These are phyloP conservation scores for Closterium sp. DNA, from an alignment of 139 green algal genomes.

Conservation along the genomic window DNA sequence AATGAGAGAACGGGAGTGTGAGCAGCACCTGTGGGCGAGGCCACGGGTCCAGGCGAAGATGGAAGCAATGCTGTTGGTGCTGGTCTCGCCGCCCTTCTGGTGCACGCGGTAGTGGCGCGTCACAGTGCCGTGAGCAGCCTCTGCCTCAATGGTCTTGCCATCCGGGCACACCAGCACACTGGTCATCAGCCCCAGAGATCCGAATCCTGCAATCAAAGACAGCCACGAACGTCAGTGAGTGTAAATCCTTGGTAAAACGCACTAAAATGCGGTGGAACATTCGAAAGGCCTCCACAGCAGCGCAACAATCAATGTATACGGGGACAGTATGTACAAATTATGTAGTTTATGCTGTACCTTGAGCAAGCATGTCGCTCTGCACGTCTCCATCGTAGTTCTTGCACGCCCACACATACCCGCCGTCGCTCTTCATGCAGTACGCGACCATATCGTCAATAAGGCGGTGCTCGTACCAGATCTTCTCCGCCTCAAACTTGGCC, in stretches of 20 bases:
- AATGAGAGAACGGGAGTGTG: neutral
- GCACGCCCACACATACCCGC: constrained; percentile 96
- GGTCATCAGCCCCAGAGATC: constrained; percentile 94
- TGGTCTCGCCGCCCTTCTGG: constrained; percentile 91
- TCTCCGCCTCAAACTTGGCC: constrained; percentile 73
- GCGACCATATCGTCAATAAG: constrained; percentile 99
- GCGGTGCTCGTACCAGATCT: constrained; percentile 95
- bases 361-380: constrained; percentile 84
- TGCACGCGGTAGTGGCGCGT: constrained; percentile 93
- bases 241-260: neutral
- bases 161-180: constrained; percentile 90
- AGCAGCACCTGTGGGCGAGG: constrained; percentile 66
- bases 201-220: constrained; percentile 73
- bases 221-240: neutral
- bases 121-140: constrained; percentile 90
- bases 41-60: constrained; percentile 97
- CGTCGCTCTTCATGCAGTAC: constrained; percentile 84
- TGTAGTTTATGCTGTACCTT: constrained; percentile 45
- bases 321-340: too few relatives aligned
- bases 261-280: neutral
- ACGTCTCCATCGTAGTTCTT: constrained; percentile 98
- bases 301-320: too few relatives aligned
- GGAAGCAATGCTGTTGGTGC: constrained; percentile 91
- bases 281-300: neutral
- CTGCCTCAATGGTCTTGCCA: constrained; percentile 89